phyloP scores from a whole-genome alignment of 1,284 basidiomycete species.

The Pseudozyma thailandica region DNA sequence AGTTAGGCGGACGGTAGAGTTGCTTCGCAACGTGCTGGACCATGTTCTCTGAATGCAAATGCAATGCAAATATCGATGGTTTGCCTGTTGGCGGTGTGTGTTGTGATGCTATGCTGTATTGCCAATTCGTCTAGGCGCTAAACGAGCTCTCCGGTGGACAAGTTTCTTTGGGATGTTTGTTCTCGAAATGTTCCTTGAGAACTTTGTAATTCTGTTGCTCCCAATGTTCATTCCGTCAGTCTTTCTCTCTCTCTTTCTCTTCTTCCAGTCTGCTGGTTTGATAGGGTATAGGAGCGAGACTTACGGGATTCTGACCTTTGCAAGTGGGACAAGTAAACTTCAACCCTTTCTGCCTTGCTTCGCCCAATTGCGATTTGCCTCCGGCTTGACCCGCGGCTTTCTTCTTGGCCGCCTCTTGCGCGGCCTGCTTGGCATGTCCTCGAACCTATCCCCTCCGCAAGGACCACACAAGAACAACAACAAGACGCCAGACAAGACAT shows the following conservation, averaged over 20 bases:
- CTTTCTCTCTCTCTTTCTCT: neutral
- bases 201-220: conserved; percentile 29
- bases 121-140: conserved; percentile 11
- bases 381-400: conserved; percentile 10
- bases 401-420: conserved; percentile 43
- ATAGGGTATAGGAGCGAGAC: neutral
- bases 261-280: neutral
- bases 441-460: conserved; percentile 25
- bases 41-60: conserved; percentile 1
- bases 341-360: conserved; percentile 29
- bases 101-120: too few species aligned
- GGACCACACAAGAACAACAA: neutral
- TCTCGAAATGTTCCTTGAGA: conserved; percentile 38
- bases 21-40: conserved; percentile 70
- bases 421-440: conserved; percentile 34
- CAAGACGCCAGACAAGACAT: too few species aligned
- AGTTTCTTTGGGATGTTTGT: conserved; percentile 38
- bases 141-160: conserved; percentile 29
- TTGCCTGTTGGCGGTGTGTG: too few species aligned
- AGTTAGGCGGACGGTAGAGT: conserved; percentile 73
- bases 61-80: too few species aligned
- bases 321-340: conserved; percentile 45
- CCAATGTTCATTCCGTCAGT: conserved; percentile 5
- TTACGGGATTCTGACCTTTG: conserved; percentile 39
- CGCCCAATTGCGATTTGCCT: conserved; percentile 39